A percentile compares a stretch with the other conserved stretches of the same genome.
These are phyloP conservation scores for Mayamaea pseudoterrestris DNA, from an alignment of 108 stramenopile species.

Conservation along the genomic window DNA sequence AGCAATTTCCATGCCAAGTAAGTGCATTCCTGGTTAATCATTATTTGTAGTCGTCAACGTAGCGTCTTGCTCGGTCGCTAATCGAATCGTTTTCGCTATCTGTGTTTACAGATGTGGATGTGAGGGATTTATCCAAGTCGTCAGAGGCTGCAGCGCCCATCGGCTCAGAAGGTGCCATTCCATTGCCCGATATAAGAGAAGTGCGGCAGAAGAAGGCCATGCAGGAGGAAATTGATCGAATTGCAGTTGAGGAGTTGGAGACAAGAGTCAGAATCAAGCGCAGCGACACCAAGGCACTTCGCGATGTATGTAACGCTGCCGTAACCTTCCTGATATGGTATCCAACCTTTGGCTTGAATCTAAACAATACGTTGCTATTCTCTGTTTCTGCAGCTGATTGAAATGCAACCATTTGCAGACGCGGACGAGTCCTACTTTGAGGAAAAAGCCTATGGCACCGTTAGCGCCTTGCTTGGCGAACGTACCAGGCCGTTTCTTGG, in stretches of 20 bases:
- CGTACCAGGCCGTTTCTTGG: constrained; percentile 61
- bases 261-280: constrained; percentile 49
- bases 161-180: constrained; percentile 6
- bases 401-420: constrained; percentile 71
- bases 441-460: constrained; percentile 60
- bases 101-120: too few relatives aligned
- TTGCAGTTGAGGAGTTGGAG: constrained; percentile 16
- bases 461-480: constrained; percentile 72
- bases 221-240: constrained; percentile 20
- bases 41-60: too few relatives aligned
- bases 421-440: constrained; percentile 72
- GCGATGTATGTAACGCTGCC: constrained; percentile 15
- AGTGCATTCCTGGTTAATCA: too few relatives aligned
- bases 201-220: constrained; percentile 23
- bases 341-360: background rate
- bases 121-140: too few relatives aligned
- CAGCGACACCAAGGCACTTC: constrained; percentile 41
- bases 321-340: background rate
- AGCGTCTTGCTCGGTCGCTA: too few relatives aligned
- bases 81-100: too few relatives aligned
- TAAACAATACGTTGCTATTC: background rate
- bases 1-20: too few relatives aligned
- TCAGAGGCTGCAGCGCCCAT: too few relatives aligned
- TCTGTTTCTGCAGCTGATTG: constrained; percentile 32
- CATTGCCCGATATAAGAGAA: constrained; percentile 29